A percentile compares a stretch with the other conserved stretches of the same genome.
Evolutionary conservation across 2,329 filamentous ascomycete species (phyloP).

Genomic region (Sclerotinia spermophila): DNA sequence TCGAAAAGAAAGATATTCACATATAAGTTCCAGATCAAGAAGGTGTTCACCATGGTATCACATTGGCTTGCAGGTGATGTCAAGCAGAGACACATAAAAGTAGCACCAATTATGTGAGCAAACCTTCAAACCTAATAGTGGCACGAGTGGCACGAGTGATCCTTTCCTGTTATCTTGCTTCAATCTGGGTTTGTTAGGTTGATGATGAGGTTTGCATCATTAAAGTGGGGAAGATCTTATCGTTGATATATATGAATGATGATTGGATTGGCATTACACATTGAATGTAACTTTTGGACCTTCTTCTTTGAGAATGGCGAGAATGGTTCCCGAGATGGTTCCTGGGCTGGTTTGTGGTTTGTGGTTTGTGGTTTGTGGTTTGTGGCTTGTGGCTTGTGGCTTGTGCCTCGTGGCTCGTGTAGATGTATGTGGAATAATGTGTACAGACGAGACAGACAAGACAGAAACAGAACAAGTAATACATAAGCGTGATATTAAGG

Average conservation of each 20-base stretch:
- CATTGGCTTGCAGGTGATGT: not conserved
- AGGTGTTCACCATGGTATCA: not conserved
- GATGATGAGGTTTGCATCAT: not conserved
- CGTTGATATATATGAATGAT: not conserved
- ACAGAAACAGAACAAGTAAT: too few species aligned
- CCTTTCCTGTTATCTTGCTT: not conserved
- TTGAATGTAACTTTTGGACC: not conserved
- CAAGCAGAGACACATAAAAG: not conserved
- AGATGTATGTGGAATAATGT: not conserved
- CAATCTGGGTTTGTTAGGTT: not conserved
- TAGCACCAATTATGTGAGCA: not conserved
- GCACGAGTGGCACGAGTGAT: too few species aligned
- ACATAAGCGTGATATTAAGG: too few species aligned
- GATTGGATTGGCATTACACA: not conserved
- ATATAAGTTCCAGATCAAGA: not conserved
- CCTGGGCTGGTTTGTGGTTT: not conserved
- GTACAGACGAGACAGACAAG: not conserved
- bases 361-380: too few species aligned
- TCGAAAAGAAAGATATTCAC: not conserved
- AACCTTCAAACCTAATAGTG: too few species aligned
- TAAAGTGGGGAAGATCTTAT: not conserved
- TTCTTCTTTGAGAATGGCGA: slow-evolving; percentile 11
- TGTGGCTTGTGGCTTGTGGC: too few species aligned
- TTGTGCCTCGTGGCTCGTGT: not conserved
- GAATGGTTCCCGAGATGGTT: not conserved